Conservation (phyloP, 2,329 filamentous ascomycete species). For the Sphaerulina populicola region DNA sequence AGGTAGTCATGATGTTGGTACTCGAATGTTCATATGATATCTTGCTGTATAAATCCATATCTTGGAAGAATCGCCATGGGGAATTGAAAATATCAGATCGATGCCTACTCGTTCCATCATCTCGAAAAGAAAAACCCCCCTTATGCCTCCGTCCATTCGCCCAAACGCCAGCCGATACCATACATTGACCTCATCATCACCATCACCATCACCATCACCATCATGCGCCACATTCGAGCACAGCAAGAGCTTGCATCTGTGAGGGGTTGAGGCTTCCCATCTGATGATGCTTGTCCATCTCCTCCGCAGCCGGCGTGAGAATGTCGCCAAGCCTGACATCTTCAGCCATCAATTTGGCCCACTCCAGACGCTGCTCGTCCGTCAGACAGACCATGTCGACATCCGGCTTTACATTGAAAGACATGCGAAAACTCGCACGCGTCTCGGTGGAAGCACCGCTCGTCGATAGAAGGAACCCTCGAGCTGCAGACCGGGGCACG, state of each 20-base stretch:
- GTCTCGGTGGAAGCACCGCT: slow-evolving; percentile 17
- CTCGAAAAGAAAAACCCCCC: too few relatives aligned
- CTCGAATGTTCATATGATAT: background rate
- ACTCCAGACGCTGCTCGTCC: slow-evolving; percentile 25
- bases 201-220: background rate
- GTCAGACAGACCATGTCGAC: slow-evolving; percentile 23
- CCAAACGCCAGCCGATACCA: background rate
- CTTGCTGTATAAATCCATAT: background rate
- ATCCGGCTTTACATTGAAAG: slow-evolving; percentile 18
- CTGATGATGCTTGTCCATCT: slow-evolving; percentile 7
- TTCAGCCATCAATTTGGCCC: slow-evolving; percentile 23
- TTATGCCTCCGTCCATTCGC: background rate
- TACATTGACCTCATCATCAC: background rate
- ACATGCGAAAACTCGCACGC: slow-evolving; percentile 18
- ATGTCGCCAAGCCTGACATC: slow-evolving; percentile 10
- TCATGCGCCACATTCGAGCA: slow-evolving; percentile 24
- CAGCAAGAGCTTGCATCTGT: slow-evolving; percentile 24
- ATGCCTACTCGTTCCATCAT: too few relatives aligned
- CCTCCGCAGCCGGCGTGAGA: slow-evolving; percentile 6
- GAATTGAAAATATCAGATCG: too few relatives aligned
- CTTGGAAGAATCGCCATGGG: background rate
- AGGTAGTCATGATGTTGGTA: too few relatives aligned
- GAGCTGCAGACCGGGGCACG: slow-evolving; percentile 20
- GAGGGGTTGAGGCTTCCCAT: slow-evolving; percentile 10
- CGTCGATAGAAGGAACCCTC: slow-evolving; percentile 23